Evolutionary conservation across 768 basidiomycete species (phyloP).

Genomic region (Mycena amicta): DNA sequence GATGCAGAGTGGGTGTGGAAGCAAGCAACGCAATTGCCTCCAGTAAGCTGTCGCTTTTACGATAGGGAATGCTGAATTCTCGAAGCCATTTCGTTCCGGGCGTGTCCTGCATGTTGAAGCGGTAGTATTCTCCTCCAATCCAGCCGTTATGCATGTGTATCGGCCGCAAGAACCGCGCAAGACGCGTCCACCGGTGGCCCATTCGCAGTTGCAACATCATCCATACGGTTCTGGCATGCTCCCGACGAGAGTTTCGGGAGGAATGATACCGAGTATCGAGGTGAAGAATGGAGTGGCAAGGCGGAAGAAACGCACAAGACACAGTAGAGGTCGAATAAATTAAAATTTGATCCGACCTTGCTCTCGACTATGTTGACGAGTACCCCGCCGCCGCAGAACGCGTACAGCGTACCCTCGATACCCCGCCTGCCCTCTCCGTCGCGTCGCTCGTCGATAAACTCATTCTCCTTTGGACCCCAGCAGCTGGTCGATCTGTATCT

Average conservation of each 20-base stretch:
- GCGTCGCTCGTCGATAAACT: conserved; percentile 69
- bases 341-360: conserved; percentile 15
- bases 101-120: conserved; percentile 15
- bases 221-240: conserved; percentile 33
- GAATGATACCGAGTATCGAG: background rate
- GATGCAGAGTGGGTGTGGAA: conserved; percentile 35
- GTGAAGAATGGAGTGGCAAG: conserved; percentile 1
- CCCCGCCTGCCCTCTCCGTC: conserved; percentile 57
- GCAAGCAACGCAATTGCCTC: conserved; percentile 23
- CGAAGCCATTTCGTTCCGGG: conserved; percentile 17
- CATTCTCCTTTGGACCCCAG: conserved; percentile 84
- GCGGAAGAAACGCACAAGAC: conserved; percentile 35
- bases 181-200: conserved; percentile 45
- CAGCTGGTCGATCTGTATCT: conserved; percentile 72
- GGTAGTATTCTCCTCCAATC: too few species aligned
- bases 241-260: background rate
- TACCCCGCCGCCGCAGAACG: conserved; percentile 53
- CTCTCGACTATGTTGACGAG: conserved; percentile 30
- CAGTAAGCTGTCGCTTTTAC: conserved; percentile 18
- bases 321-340: conserved; percentile 31
- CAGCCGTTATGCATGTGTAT: conserved; percentile 34
- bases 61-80: background rate
- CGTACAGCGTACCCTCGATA: conserved; percentile 47
- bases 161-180: conserved; percentile 34
- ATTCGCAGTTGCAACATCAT: conserved; percentile 28